These are phyloP conservation scores for Cordyceps fumosorosea DNA, from an alignment of 2,329 filamentous ascomycete genomes.

Conservation along the genomic window DNA sequence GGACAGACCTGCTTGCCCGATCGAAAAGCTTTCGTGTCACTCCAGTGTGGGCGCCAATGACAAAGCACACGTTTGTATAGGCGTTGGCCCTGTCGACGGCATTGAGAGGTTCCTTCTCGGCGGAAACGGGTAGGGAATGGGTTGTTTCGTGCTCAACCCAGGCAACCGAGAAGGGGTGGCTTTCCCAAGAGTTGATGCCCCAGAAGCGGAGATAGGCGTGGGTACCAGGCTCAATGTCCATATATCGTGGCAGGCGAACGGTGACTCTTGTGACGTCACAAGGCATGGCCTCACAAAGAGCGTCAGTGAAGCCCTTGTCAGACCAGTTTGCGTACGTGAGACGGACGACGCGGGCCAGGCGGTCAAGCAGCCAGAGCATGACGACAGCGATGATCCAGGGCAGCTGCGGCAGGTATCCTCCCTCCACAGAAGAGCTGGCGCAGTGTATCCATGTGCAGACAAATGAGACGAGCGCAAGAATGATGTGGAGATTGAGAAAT, in stretches of 20 bases:
- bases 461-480: conserved; percentile 62
- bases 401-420: conserved; percentile 62
- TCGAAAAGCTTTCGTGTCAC: conserved; percentile 79
- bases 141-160: conserved; percentile 57
- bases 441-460: conserved; percentile 75
- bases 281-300: conserved; percentile 60
- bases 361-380: conserved; percentile 70
- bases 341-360: conserved; percentile 55
- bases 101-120: conserved; percentile 35
- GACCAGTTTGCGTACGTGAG: conserved; percentile 63
- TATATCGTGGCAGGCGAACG: conserved; percentile 59
- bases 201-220: conserved; percentile 70
- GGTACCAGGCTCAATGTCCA: conserved; percentile 61
- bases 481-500: conserved; percentile 81
- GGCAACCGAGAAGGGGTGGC: conserved; percentile 72
- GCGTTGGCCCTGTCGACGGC: conserved; percentile 35
- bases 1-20: conserved; percentile 50
- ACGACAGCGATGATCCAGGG: conserved; percentile 70
- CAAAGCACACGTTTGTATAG: conserved; percentile 62
- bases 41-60: conserved; percentile 82
- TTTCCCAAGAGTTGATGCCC: conserved; percentile 61
- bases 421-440: conserved; percentile 50
- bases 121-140: conserved; percentile 31
- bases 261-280: conserved; percentile 66
- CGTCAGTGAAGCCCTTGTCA: conserved; percentile 52